Conservation (phyloP, 1,284 basidiomycete genomes). For the Apiotrichum mycotoxinovorans region DNA sequence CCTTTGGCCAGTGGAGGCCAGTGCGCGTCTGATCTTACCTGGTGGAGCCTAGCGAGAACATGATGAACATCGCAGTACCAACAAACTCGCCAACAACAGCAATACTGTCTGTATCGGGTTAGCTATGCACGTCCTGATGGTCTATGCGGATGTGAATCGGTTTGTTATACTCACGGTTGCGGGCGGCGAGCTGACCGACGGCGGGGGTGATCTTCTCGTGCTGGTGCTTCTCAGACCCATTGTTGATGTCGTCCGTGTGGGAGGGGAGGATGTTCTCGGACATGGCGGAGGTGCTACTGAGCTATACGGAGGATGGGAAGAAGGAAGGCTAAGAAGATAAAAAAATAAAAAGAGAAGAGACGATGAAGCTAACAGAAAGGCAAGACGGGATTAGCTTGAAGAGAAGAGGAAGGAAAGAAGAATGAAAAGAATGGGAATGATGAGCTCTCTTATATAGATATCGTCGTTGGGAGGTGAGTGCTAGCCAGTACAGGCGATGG, state of each 20-base stretch:
- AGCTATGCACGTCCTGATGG: background rate
- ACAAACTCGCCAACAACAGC: slow-evolving; percentile 53
- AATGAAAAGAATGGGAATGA: background rate
- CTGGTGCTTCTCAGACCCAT: slow-evolving; percentile 7
- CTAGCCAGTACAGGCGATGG: background rate
- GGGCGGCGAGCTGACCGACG: slow-evolving; percentile 7
- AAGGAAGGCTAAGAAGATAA: background rate
- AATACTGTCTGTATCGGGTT: slow-evolving; percentile 38
- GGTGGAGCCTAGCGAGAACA: slow-evolving; percentile 49
- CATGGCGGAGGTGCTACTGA: background rate
- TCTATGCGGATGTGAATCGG: no score
- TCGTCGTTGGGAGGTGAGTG: background rate
- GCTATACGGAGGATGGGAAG: background rate
- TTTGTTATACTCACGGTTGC: slow-evolving; percentile 18
- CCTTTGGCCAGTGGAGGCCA: slow-evolving; percentile 2
- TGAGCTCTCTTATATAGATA: background rate
- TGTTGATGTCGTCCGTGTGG: slow-evolving; percentile 7
- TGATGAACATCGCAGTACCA: slow-evolving; percentile 52
- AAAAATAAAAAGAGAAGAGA: background rate
- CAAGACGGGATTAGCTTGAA: background rate
- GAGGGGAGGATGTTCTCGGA: slow-evolving; percentile 12
- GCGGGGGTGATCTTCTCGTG: background rate
- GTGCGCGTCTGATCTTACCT: slow-evolving; percentile 38
- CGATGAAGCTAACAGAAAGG: background rate
- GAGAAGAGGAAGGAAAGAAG: background rate